Conservation (phyloP, 495 filamentous ascomycete species). For the Penicillium alfredii region DNA sequence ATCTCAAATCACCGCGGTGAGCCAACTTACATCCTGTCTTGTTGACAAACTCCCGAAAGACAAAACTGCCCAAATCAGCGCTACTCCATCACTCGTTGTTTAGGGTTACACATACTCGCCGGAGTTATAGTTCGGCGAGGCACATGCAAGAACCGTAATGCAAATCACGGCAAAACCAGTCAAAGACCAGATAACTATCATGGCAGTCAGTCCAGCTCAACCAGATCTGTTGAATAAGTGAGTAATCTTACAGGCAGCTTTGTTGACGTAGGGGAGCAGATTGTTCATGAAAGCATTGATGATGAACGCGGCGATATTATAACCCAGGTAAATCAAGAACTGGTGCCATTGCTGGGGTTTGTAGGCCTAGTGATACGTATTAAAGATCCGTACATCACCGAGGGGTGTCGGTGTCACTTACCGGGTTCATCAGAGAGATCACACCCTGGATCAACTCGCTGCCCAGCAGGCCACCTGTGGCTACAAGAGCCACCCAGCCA, state of each 20-base stretch:
- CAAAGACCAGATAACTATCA: slow-evolving; percentile 57
- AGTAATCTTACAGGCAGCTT: slow-evolving; percentile 39
- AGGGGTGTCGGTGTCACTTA: no score
- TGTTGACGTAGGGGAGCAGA: slow-evolving; percentile 59
- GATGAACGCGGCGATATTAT: slow-evolving; percentile 55
- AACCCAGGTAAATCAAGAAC: slow-evolving; percentile 66
- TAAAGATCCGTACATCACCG: no score
- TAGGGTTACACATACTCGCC: slow-evolving; percentile 50
- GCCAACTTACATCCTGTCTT: slow-evolving; percentile 47
- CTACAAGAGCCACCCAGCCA: slow-evolving; percentile 59
- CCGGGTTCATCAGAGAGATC: slow-evolving; percentile 52
- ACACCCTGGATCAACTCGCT: slow-evolving; percentile 54
- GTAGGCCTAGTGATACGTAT: slow-evolving; percentile 34
- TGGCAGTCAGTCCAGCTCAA: slow-evolving; percentile 5
- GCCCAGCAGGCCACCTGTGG: slow-evolving; percentile 45
- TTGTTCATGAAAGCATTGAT: slow-evolving; percentile 64
- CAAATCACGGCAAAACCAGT: slow-evolving; percentile 62
- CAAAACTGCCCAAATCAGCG: slow-evolving; percentile 47
- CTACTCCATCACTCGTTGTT: no score
- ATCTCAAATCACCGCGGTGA: neutral
- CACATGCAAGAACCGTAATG: slow-evolving; percentile 58
- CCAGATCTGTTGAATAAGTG: neutral
- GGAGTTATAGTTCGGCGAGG: slow-evolving; percentile 55
- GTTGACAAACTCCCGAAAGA: slow-evolving; percentile 56
- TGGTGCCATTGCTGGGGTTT: slow-evolving; percentile 60